Percentiles rank a stretch among this genome's conserved stretches.
These are phyloP conservation scores for Monilinia vaccinii-corymbosi DNA, from an alignment of 2,329 filamentous ascomycete genomes.

Conservation along the genomic window DNA sequence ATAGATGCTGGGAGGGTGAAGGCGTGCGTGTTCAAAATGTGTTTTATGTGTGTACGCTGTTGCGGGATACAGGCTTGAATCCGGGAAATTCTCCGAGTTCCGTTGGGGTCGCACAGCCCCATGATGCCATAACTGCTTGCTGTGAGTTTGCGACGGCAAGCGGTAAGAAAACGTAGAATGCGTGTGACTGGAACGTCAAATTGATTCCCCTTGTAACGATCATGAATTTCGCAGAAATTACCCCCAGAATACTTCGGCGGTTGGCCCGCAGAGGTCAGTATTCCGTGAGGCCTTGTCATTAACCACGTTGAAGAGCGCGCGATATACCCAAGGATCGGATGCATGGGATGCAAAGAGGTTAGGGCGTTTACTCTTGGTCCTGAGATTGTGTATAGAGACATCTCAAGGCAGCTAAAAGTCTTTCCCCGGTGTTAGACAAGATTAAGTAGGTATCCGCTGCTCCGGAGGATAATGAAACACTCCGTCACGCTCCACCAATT, in stretches of 20 bases:
- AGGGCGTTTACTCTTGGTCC: not conserved
- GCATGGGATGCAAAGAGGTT: not conserved
- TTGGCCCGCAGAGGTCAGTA: not conserved
- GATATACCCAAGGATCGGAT: conserved; percentile 4
- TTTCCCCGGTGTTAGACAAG: conserved; percentile 10
- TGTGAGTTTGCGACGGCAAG: conserved; percentile 6
- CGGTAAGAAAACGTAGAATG: conserved; percentile 2
- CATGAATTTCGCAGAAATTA: not conserved
- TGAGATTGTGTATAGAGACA: not conserved
- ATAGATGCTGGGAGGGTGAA: not conserved
- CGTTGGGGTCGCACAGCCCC: not conserved
- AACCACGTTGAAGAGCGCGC: not conserved
- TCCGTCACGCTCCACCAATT: conserved; percentile 2
- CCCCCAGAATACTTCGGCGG: not conserved
- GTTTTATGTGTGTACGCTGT: not conserved
- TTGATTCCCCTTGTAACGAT: not conserved
- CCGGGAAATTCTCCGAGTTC: conserved; percentile 5
- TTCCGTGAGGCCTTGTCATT: not conserved
- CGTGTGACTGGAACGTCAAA: conserved; percentile 7
- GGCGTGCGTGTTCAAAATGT: not conserved
- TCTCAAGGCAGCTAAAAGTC: not conserved
- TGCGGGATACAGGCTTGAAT: not conserved
- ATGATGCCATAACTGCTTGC: not conserved
- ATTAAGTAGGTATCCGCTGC: conserved; percentile 11
- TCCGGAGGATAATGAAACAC: conserved; percentile 11